Evolutionary conservation across 148 eudicot genomes (phyloP).

Genomic region (Amaranthus cruentus): DNA sequence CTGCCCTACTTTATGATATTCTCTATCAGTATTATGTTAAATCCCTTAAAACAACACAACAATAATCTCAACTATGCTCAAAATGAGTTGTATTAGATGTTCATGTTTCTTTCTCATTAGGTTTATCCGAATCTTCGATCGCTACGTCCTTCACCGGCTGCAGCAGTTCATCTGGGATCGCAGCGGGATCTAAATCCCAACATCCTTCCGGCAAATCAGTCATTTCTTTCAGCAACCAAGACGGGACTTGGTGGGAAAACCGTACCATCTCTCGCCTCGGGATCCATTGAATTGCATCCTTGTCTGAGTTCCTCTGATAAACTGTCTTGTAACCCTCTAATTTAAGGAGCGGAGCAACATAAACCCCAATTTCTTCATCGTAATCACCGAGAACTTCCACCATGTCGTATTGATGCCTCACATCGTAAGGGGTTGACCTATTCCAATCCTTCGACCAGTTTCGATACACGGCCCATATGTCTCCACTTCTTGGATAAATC

Average conservation of each 20-base stretch:
- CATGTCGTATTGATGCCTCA: constrained; percentile 91
- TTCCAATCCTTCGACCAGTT: constrained; percentile 93
- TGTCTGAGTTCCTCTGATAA: constrained; percentile 48
- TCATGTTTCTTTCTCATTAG: constrained; percentile 11
- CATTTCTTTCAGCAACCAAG: constrained; percentile 51
- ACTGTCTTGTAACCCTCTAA: constrained; percentile 82
- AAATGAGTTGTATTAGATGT: neutral
- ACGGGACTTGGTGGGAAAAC: constrained; percentile 95
- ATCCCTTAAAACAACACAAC: constrained; percentile 7
- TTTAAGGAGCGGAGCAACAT: constrained; percentile 63
- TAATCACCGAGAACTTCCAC: constrained; percentile 87
- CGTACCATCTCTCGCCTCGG: constrained; percentile 87
- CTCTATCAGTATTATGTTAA: constrained; percentile 31
- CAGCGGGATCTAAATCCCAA: constrained; percentile 99
- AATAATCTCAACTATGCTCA: neutral
- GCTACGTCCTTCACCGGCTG: constrained; percentile 29
- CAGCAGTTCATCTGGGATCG: constrained; percentile 83
- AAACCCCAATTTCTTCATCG: constrained; percentile 72
- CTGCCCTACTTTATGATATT: constrained; percentile 25
- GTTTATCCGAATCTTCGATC: constrained; percentile 25
- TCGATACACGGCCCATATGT: constrained; percentile 85
- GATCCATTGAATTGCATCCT: constrained; percentile 53
- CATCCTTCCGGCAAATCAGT: constrained; percentile 77
- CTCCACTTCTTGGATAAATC: constrained; percentile 81
- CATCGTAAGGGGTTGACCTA: constrained; percentile 63